Evolutionary conservation across 345 rosid genomes (phyloP).

Genomic region (Cardamine resedifolia): DNA sequence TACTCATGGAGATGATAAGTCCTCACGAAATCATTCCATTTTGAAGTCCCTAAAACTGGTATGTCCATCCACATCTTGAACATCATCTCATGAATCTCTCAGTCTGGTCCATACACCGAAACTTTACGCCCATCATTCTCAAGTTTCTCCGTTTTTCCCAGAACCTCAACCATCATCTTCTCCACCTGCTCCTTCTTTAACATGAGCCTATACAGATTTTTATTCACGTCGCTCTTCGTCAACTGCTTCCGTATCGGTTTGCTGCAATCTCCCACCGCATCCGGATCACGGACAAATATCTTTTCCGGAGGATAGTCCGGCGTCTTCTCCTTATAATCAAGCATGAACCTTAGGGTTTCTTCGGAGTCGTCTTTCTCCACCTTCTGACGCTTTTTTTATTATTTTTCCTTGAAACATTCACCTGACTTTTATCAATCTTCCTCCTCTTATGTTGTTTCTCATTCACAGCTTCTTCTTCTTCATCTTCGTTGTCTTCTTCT

Average conservation of each 20-base stretch:
- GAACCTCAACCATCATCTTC: neutral
- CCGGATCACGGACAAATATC: neutral
- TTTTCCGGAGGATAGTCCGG: neutral
- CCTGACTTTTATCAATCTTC: too few species aligned
- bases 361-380: neutral
- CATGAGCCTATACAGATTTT: neutral
- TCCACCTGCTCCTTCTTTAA: neutral
- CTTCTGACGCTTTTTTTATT: too few species aligned
- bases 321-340: neutral
- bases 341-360: neutral
- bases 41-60: neutral
- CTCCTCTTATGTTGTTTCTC: too few species aligned
- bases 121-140: neutral
- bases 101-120: constrained; percentile 5
- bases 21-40: neutral
- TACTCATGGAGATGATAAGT: too few species aligned
- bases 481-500: too few species aligned
- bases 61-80: constrained; percentile 5
- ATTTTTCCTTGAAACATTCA: too few species aligned
- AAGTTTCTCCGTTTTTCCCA: neutral
- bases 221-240: neutral
- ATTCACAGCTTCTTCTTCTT: too few species aligned
- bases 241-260: neutral
- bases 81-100: neutral
- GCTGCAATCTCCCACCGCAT: neutral